A percentile compares a stretch with the other conserved stretches of the same genome.
These are phyloP conservation scores for Ehretia macrophylla DNA, from an alignment of 257 asterid species.

Conservation along the genomic window DNA sequence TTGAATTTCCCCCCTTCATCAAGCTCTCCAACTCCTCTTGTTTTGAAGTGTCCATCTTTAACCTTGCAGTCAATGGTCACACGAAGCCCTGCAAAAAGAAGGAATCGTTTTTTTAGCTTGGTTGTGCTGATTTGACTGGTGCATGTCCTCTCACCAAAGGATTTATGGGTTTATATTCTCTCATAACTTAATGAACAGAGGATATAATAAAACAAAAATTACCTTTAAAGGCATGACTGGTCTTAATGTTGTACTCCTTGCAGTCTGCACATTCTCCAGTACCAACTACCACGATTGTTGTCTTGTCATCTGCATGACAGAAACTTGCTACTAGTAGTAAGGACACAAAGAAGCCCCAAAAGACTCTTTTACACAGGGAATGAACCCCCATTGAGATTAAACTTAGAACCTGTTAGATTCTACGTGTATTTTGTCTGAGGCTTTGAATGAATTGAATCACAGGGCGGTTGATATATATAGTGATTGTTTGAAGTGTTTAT, in stretches of 20 bases:
- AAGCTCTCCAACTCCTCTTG: slow-evolving; percentile 50
- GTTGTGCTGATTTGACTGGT: not conserved
- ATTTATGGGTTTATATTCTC: no score
- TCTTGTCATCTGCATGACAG: slow-evolving; percentile 37
- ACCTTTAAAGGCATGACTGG: slow-evolving; percentile 46
- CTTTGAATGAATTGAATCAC: no score
- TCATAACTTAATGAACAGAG: no score
- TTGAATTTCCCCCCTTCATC: slow-evolving; percentile 64
- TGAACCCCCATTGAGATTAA: slow-evolving; percentile 46
- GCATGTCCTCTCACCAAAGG: no score
- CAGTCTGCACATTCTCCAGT: slow-evolving; percentile 57
- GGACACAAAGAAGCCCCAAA: slow-evolving; percentile 23
- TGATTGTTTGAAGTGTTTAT: not conserved
- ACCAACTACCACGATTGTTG: slow-evolving; percentile 51
- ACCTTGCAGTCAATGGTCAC: slow-evolving; percentile 81
- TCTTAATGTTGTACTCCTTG: slow-evolving; percentile 26
- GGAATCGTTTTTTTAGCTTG: not conserved
- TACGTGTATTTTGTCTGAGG: no score
- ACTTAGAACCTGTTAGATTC: no score
- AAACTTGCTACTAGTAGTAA: slow-evolving; percentile 26
- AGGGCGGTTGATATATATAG: not conserved
- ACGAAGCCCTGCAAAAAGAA: slow-evolving; percentile 47
- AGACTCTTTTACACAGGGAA: slow-evolving; percentile 30
- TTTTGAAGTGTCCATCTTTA: slow-evolving; percentile 43
- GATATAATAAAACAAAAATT: no score